phyloP scores from a whole-genome alignment of 306 rosid species.

The Styphnolobium japonicum region DNA sequence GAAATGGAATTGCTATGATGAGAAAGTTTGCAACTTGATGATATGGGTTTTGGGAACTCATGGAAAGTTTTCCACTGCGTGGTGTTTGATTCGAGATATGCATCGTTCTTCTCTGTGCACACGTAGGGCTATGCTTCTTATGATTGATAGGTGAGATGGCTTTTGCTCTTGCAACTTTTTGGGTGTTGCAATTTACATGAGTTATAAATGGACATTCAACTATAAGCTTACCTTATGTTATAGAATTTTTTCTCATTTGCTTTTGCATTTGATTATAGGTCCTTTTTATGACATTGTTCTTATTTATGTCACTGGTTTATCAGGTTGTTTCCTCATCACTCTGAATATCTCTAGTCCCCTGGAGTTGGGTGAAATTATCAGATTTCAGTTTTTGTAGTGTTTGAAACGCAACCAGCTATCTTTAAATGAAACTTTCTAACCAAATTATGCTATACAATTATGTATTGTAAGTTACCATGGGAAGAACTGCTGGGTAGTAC shows the following conservation, averaged over 20 bases:
- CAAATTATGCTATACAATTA: neutral
- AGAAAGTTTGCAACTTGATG: constrained; percentile 62
- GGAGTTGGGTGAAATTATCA: neutral
- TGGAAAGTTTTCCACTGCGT: constrained; percentile 61
- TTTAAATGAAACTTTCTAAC: neutral
- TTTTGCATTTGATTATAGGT: too few species aligned
- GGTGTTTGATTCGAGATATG: constrained; percentile 79
- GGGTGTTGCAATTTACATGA: neutral
- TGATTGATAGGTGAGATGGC: constrained; percentile 73
- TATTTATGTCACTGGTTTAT: neutral
- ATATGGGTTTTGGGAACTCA: constrained; percentile 84
- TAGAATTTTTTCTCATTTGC: neutral
- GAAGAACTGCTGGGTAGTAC: neutral
- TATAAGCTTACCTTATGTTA: too few species aligned
- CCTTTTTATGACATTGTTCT: too few species aligned
- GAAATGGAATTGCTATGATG: constrained; percentile 53
- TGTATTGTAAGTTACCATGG: neutral
- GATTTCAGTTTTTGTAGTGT: neutral
- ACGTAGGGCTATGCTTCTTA: constrained; percentile 64
- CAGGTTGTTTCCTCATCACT: neutral
- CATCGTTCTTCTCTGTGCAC: constrained; percentile 57
- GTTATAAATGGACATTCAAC: neutral
- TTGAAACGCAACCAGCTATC: neutral
- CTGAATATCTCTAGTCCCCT: neutral
- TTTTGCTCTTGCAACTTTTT: neutral